A percentile compares a stretch with the other conserved stretches of the same genome.
These are phyloP conservation scores for Buxus sempervirens DNA, from an alignment of 164 flowering plant genomes.

Conservation along the genomic window DNA sequence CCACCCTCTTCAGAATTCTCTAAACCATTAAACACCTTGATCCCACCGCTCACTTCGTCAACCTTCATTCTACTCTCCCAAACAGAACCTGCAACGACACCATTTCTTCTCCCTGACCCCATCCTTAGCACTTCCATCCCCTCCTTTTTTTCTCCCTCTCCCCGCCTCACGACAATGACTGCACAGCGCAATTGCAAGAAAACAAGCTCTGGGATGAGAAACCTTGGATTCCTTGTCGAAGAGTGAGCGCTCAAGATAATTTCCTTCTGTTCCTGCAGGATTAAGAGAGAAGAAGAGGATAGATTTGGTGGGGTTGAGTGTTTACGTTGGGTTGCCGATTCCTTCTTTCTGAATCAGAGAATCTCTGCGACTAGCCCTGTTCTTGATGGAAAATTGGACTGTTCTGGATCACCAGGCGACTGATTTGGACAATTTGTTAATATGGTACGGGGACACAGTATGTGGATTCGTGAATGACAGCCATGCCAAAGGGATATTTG, in stretches of 20 bases:
- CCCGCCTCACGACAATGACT: neutral
- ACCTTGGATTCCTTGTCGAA: neutral
- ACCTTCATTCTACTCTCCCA: conserved; percentile 81
- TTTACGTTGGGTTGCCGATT: neutral
- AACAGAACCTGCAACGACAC: conserved; percentile 64
- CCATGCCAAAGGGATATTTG: too few species aligned
- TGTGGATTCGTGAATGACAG: too few species aligned
- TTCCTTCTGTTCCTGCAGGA: neutral
- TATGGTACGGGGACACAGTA: too few species aligned
- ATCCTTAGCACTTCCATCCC: neutral
- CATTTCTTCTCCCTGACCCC: neutral
- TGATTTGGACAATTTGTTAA: too few species aligned
- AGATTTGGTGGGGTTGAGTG: neutral
- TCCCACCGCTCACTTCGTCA: conserved; percentile 70
- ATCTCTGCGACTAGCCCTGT: neutral
- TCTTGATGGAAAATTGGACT: too few species aligned
- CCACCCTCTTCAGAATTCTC: conserved; percentile 13
- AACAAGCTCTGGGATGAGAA: neutral
- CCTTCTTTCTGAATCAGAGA: neutral
- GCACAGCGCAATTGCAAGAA: neutral
- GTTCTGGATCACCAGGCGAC: too few species aligned
- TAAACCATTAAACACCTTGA: conserved; percentile 60
- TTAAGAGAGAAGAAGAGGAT: neutral
- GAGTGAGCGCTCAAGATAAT: neutral
- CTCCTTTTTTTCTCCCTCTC: neutral